Evolutionary conservation across 2,329 filamentous ascomycete genomes (phyloP).

Genomic region (Fusarium xylarioides): DNA sequence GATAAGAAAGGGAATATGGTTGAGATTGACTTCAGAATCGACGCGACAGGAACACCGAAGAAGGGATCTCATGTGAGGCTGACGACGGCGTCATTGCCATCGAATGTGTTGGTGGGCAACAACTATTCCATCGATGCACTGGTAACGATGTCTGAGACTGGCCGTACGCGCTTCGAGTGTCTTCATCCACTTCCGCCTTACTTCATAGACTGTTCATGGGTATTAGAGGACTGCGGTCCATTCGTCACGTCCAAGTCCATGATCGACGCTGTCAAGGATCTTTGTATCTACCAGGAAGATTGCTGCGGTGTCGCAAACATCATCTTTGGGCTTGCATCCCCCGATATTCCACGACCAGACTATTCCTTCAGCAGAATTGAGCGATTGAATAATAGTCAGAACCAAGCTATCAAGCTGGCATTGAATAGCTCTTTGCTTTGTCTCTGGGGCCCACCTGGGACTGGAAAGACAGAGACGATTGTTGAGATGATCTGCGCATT

Average conservation of each 20-base stretch:
- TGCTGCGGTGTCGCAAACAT: constrained; percentile 46
- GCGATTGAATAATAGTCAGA: constrained; percentile 31
- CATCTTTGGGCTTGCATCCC: not conserved
- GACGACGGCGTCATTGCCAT: constrained; percentile 1
- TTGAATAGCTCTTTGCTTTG: constrained; percentile 48
- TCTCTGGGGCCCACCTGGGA: constrained; percentile 57
- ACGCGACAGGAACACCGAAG: not conserved
- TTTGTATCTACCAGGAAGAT: constrained; percentile 43
- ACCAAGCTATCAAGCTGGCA: constrained; percentile 25
- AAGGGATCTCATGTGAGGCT: constrained; percentile 14
- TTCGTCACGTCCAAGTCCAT: constrained; percentile 54
- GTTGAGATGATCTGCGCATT: constrained; percentile 50
- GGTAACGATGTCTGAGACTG: constrained; percentile 41
- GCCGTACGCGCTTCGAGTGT: constrained; percentile 48
- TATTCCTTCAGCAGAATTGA: not conserved
- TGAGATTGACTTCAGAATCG: constrained; percentile 19
- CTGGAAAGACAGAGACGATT: constrained; percentile 55
- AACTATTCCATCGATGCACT: constrained; percentile 51
- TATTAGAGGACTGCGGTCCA: constrained; percentile 49
- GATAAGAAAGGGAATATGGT: not conserved
- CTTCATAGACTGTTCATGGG: constrained; percentile 50
- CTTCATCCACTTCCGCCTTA: constrained; percentile 51
- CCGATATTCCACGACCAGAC: not conserved
- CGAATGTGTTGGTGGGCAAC: constrained; percentile 19
- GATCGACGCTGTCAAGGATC: constrained; percentile 48